Evolutionary conservation across 2,329 filamentous ascomycete genomes (phyloP), one percentile per base, ranked within the genome.

Genomic region (Bisporella sp.): DNA sequence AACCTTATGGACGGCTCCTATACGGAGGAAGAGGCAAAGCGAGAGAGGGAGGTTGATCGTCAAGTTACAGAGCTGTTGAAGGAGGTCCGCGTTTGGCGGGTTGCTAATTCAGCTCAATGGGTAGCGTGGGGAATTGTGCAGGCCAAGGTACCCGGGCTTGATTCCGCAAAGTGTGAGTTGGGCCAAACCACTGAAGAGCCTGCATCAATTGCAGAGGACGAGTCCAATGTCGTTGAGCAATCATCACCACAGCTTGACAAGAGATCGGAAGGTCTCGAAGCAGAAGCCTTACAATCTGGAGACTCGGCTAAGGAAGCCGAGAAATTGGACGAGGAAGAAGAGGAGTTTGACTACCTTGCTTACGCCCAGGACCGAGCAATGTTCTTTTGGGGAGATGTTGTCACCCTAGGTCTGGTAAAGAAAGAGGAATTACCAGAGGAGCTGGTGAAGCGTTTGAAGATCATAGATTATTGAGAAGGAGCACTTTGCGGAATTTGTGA

Each of bases 81-180:
- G 40, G 90, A 97, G 70, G 84, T 89, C 2, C 76, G 82, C 12
- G 73, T 95, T 43, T 99, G 93, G 93, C 82, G 93, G 3, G 74
- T 88, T 0, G 88, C 89, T 39, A 95, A 93, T 69, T 90, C 85
- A 35, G 89, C 89, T 2, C 82, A 87, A 69, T 99, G 93, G 93
- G 81, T 95, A 29, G 88, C 90, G 1, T 99, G 93, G 93, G 93
- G 93, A 29, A 89, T 97, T 54, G 87, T 99, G 47, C 93, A 99
- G 70, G 92, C 93, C 45, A 91, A 93, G 65, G 76, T 95, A 1
- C 83, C 88, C 0, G 88, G 84, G 0, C 74, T 92, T 5, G 57
- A 62, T 28, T 48, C 48, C 44, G 13, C 48, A 21, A 30, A 42
- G 4, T 21, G 3, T 21, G 21, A 21, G 21, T 21, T 21, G 21